Evolutionary conservation across 2,329 filamentous ascomycete genomes (phyloP).

Genomic region (Biscogniauxia sp.): DNA sequence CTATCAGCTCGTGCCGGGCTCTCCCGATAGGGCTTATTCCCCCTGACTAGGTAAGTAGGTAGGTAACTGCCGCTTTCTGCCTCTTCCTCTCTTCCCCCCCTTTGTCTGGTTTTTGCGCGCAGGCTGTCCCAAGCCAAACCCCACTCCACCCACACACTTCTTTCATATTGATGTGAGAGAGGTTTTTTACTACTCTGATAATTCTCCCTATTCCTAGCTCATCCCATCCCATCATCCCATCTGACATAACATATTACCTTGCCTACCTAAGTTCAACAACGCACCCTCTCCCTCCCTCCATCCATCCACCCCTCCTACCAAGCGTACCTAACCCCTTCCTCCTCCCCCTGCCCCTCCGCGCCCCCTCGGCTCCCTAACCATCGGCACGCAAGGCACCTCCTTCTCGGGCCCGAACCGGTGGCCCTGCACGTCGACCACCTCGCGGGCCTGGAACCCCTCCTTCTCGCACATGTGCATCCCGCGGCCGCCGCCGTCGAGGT

Average conservation of each 20-base stretch:
- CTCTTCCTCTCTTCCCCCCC: too few relatives aligned
- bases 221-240: background rate
- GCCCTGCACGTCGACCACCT: slow-evolving; percentile 25
- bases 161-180: too few relatives aligned
- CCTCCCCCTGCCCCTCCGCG: background rate
- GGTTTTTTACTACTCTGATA: too few relatives aligned
- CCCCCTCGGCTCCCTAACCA: slow-evolving; percentile 20
- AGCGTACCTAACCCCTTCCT: background rate
- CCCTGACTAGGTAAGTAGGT: too few relatives aligned
- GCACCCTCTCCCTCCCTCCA: background rate
- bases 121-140: too few relatives aligned
- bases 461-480: slow-evolving; percentile 24
- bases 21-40: background rate
- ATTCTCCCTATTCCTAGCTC: background rate
- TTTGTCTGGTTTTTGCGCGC: too few relatives aligned
- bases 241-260: background rate
- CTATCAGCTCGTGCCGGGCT: background rate
- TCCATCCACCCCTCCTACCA: too few relatives aligned
- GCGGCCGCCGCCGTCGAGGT: slow-evolving; percentile 25
- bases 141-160: too few relatives aligned
- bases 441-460: slow-evolving; percentile 21
- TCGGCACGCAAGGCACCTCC: slow-evolving; percentile 20
- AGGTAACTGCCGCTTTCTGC: background rate
- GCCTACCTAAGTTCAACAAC: too few relatives aligned
- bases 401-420: slow-evolving; percentile 4